Evolutionary conservation across 306 rosid genomes (phyloP).

Genomic region (Quercus gilva): DNA sequence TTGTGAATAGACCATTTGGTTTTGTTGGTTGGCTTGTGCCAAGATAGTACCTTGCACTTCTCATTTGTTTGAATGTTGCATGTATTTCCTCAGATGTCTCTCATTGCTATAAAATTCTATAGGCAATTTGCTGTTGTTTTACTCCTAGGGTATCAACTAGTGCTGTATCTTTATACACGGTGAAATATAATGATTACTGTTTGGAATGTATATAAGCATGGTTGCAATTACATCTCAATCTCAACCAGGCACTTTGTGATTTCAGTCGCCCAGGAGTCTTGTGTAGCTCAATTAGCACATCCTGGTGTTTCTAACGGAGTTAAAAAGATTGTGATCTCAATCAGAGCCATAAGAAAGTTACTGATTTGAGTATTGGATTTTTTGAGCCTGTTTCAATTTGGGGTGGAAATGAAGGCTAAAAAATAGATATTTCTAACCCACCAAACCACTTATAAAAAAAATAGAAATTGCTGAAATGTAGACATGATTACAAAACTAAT

Average conservation of each 20-base stretch:
- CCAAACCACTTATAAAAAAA: no score
- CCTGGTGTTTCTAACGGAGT: no score
- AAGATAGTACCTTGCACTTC: not conserved
- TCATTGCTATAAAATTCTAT: not conserved
- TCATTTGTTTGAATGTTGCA: not conserved
- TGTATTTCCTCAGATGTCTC: not conserved
- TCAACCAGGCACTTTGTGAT: not conserved
- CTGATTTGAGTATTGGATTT: not conserved
- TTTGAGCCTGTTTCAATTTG: not conserved
- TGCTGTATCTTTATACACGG: not conserved
- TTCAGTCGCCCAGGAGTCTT: no score
- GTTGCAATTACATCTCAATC: not conserved
- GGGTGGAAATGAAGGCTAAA: no score
- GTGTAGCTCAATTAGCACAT: no score
- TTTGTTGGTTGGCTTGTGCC: not conserved
- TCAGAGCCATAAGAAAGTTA: not conserved
- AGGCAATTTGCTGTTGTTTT: not conserved
- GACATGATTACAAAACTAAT: not conserved
- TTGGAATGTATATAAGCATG: not conserved
- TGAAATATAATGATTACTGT: not conserved
- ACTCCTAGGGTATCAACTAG: not conserved
- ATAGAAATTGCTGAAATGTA: no score
- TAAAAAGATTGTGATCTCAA: not conserved
- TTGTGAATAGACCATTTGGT: not conserved
- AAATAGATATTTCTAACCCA: no score